Conservation (phyloP, 2,329 filamentous ascomycete genomes). For the Colletotrichum sp. region DNA sequence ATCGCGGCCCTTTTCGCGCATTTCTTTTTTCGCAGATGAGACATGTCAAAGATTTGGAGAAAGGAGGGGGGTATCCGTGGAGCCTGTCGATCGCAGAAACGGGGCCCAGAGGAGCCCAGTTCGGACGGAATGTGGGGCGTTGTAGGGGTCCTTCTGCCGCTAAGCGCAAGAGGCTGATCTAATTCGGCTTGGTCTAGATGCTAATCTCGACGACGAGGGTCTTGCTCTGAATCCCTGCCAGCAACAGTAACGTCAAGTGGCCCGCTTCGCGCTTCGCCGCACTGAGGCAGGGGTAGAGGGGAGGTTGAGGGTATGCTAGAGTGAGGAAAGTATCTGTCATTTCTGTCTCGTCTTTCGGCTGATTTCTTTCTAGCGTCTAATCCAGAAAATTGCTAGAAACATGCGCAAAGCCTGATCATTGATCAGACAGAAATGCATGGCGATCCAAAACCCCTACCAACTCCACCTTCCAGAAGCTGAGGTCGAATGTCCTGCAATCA, state of each 20-base stretch:
- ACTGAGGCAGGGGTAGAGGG: not conserved
- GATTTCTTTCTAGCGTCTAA: not conserved
- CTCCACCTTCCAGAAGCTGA: not conserved
- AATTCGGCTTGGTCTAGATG: constrained; percentile 7
- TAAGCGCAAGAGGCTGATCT: constrained; percentile 8
- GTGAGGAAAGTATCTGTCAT: not conserved
- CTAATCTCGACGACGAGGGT: constrained; percentile 18
- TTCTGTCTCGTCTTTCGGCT: not conserved
- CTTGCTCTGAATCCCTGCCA: not conserved
- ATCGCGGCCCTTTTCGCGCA: not conserved
- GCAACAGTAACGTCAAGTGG: not conserved
- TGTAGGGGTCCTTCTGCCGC: not conserved
- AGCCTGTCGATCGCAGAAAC: not conserved
- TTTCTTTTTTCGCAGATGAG: not conserved
- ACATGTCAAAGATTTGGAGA: not conserved
- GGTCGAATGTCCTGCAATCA: not conserved
- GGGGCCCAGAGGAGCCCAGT: not conserved
- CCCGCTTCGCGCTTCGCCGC: not conserved
- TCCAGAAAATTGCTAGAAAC: not conserved
- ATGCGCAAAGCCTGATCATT: not conserved
- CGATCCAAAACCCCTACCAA: not conserved
- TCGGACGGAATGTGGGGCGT: not conserved
- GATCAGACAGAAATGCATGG: not conserved
- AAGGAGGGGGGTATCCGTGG: not conserved
- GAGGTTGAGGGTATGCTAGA: not conserved